Evolutionary conservation across 129 eudicot genomes (phyloP), one percentile per base, ranked within the genome.

Genomic region (Tagetes erecta): DNA sequence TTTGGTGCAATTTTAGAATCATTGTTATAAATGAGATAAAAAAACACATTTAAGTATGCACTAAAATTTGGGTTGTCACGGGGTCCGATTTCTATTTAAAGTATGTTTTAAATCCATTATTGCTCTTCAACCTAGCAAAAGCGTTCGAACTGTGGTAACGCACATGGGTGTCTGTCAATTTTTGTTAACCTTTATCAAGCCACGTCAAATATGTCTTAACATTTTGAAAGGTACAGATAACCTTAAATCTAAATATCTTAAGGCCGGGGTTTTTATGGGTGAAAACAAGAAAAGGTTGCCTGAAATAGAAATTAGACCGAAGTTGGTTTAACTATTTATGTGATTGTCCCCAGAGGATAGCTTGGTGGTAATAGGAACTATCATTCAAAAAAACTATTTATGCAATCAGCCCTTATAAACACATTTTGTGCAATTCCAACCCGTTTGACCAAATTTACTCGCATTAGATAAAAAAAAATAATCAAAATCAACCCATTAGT

Each of bases 401-500:
- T 38, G 70, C 70, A 64, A 40, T 40, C 14, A 39, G 34, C 50
- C 11, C 13, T 64, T 38, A 38, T 4, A 39, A n/a, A n/a, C 49
- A 14, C 5, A 55, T 2, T 39, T 27, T 2, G 8, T 9, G 47
- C 56, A 20, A 14, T 39, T 53, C 47, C 14, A 38, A 52, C 51
- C 27, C 31, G 8, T 30, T 53, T 39, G 27, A 71, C 51, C 47
- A n/a, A 2, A 52, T 35, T 73, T 58, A 45, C 59, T 46, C 6
- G 14, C 14, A 4, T 64, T 39, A 64, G 35, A n/a, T 14, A 13
- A 64, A 47, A 33, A 33, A 20, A 49, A 40, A 47, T 14, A 49
- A 39, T 59, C 63, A 35, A 74, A 10, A 74, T 37, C 62, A 46
- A 60, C 45, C 47, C 64, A 36, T 34, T 73, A 33, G 50, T 6